Conservation (phyloP, 73 alveolate genomes). For the Tetrahymena borealis region DNA sequence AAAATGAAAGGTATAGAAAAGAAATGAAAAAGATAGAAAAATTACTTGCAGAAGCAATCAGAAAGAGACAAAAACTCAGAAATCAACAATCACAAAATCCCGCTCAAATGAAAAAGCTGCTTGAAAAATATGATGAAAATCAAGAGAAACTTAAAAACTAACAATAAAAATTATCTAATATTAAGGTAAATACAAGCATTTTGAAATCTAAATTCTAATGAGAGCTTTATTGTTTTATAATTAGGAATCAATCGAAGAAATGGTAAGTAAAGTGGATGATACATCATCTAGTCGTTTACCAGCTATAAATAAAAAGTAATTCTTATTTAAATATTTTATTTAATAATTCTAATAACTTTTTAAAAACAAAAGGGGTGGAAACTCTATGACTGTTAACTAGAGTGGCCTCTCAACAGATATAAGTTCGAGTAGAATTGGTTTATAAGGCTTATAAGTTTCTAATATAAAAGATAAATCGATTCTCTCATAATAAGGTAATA, state of each 20-base stretch:
- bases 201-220: not conserved
- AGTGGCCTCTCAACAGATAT: not conserved
- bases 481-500: not conserved
- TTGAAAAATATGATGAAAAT: not conserved
- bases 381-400: not conserved
- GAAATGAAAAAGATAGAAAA: conserved; percentile 37
- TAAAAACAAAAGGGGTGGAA: not conserved
- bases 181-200: not conserved
- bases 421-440: not conserved
- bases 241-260: not conserved
- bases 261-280: not conserved
- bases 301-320: not conserved
- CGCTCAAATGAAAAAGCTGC: not conserved
- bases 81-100: conserved; percentile 9
- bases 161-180: not conserved
- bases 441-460: not conserved
- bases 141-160: not conserved
- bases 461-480: not conserved
- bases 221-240: not conserved
- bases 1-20: conserved; percentile 26
- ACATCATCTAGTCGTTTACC: conserved; percentile 2
- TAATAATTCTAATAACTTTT: not conserved
- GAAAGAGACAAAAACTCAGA: conserved; percentile 25
- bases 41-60: conserved; percentile 32
- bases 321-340: not conserved